Conservation (phyloP, 2,329 filamentous ascomycete species). For the Hymenoscyphus infarciens region DNA sequence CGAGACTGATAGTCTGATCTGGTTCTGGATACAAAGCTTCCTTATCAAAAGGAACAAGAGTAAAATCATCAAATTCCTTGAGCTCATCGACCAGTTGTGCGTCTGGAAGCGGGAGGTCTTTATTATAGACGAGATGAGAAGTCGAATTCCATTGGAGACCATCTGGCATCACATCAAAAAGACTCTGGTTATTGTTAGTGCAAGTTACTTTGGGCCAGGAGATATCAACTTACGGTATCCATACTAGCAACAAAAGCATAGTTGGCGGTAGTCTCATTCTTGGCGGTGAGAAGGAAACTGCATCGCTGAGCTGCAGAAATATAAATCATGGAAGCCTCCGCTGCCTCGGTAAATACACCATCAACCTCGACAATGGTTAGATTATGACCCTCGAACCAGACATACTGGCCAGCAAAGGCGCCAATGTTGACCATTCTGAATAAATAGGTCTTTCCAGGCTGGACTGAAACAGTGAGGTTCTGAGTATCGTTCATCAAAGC, state of each 20-base stretch:
- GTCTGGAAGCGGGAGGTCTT: conserved; percentile 42
- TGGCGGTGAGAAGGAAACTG: conserved; percentile 60
- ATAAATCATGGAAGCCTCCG: conserved; percentile 61
- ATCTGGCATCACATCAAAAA: conserved; percentile 63
- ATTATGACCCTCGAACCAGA: conserved; percentile 65
- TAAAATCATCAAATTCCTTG: conserved; percentile 69
- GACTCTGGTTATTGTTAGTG: conserved; percentile 40
- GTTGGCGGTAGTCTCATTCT: conserved; percentile 57
- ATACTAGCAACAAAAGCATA: conserved; percentile 67
- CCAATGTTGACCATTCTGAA: conserved; percentile 71
- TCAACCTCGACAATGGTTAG: conserved; percentile 71
- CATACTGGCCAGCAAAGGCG: conserved; percentile 64
- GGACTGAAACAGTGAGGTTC: conserved; percentile 54
- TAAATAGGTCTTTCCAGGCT: conserved; percentile 68
- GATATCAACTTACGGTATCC: conserved; percentile 46
- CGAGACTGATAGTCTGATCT: conserved; percentile 59
- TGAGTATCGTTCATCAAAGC: conserved; percentile 69
- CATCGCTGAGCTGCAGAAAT: conserved; percentile 65
- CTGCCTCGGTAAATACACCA: conserved; percentile 60
- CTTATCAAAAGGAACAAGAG: conserved; percentile 65
- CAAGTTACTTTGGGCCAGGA: background rate
- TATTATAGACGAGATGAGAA: conserved; percentile 60
- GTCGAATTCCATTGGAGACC: conserved; percentile 66
- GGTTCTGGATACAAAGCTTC: conserved; percentile 57
- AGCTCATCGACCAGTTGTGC: conserved; percentile 58